These are phyloP conservation scores for Xylogone sp. DNA, from an alignment of 2,329 filamentous ascomycete species.

Conservation along the genomic window DNA sequence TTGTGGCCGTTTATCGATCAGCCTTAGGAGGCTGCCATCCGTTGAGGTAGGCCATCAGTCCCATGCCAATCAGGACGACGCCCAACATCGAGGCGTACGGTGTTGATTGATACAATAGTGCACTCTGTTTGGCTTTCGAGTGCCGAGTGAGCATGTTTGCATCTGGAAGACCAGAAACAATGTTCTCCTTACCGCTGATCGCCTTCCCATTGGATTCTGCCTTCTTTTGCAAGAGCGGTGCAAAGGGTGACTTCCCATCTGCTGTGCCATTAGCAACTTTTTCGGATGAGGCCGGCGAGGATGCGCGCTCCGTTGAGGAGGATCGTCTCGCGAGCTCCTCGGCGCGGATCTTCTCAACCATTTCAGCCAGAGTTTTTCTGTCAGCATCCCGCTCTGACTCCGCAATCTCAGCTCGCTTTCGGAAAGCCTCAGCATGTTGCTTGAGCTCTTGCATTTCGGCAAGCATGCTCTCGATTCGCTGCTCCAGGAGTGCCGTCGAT, in stretches of 20 bases:
- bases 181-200: slow-evolving; percentile 9
- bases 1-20: slow-evolving; percentile 18
- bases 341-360: slow-evolving; percentile 77
- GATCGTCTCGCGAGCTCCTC: slow-evolving; percentile 51
- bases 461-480: slow-evolving; percentile 71
- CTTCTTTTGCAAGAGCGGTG: slow-evolving; percentile 12
- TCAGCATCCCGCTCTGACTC: slow-evolving; percentile 72
- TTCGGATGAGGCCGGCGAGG: slow-evolving; percentile 8
- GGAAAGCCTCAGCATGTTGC: slow-evolving; percentile 74
- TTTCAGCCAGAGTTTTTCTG: slow-evolving; percentile 75
- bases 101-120: slow-evolving; percentile 51
- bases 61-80: slow-evolving; percentile 76
- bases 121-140: slow-evolving; percentile 38
- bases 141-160: slow-evolving; percentile 20
- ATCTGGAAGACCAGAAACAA: slow-evolving; percentile 17
- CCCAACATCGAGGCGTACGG: slow-evolving; percentile 81
- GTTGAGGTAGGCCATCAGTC: slow-evolving; percentile 83
- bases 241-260: slow-evolving; percentile 9
- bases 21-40: slow-evolving; percentile 59
- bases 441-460: slow-evolving; percentile 78
- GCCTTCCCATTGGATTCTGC: slow-evolving; percentile 15
- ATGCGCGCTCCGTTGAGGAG: slow-evolving; percentile 16
- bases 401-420: slow-evolving; percentile 72
- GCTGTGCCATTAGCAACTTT: not conserved
- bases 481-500: slow-evolving; percentile 53